Conservation (phyloP, 176 grass and related monocot species). For the Aegilops bicornis region DNA sequence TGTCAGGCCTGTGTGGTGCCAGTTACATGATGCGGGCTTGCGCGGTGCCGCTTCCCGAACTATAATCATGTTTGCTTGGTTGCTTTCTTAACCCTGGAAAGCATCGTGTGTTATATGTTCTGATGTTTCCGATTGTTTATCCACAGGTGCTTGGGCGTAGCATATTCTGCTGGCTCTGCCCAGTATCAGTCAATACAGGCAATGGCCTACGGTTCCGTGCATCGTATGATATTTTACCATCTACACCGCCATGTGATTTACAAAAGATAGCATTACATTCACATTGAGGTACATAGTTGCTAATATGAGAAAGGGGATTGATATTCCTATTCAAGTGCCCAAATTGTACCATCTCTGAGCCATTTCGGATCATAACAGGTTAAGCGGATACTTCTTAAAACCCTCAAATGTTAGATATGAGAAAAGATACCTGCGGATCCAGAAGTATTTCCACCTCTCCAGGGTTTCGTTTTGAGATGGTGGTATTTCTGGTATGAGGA, state of each 20-base stretch:
- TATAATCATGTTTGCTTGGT: not conserved
- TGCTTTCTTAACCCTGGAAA: not conserved
- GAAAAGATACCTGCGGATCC: not conserved
- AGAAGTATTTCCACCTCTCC: not conserved
- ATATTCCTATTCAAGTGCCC: not conserved
- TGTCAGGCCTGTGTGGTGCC: not conserved
- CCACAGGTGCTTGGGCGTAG: slow-evolving; percentile 69
- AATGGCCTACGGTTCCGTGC: slow-evolving; percentile 65
- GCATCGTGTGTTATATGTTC: not conserved
- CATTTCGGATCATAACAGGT: slow-evolving; percentile 3
- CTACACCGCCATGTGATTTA: slow-evolving; percentile 42
- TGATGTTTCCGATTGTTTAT: not conserved
- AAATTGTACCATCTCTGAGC: not conserved
- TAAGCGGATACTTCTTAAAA: not conserved
- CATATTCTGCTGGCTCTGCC: slow-evolving; percentile 81
- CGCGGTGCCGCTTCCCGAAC: not conserved
- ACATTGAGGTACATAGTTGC: slow-evolving; percentile 18
- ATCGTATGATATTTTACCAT: slow-evolving; percentile 55
- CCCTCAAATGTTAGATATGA: not conserved
- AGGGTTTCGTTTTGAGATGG: not conserved
- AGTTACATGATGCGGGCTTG: not conserved
- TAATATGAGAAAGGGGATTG: not conserved
- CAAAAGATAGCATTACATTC: slow-evolving; percentile 38
- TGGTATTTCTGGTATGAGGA: not conserved
- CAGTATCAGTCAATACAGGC: slow-evolving; percentile 47